These are phyloP conservation scores for Catunica adiposa DNA, from an alignment of 2,329 filamentous ascomycete genomes.

Conservation along the genomic window DNA sequence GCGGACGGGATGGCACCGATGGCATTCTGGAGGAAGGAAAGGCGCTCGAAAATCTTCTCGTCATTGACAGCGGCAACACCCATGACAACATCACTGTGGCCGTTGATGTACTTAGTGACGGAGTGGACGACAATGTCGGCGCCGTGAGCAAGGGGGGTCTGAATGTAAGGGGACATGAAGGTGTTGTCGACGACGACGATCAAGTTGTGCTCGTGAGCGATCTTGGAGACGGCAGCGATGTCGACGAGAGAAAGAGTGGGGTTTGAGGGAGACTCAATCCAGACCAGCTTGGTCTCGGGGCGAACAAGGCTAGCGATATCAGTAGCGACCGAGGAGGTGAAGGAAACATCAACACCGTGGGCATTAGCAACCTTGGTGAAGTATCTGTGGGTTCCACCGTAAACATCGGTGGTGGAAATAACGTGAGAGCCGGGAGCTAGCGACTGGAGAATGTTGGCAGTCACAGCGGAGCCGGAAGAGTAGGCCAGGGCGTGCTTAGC, in stretches of 20 bases:
- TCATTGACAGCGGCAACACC: conserved; percentile 92
- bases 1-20: conserved; percentile 87
- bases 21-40: conserved; percentile 90
- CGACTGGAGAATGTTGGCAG: conserved; percentile 82
- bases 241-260: conserved; percentile 87
- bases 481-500: conserved; percentile 88
- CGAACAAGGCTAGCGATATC: conserved; percentile 75
- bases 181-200: conserved; percentile 99
- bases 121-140: conserved; percentile 94
- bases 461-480: conserved; percentile 84
- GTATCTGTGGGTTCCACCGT: conserved; percentile 94
- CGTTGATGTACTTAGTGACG: conserved; percentile 98
- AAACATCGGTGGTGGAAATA: conserved; percentile 91
- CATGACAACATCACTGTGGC: conserved; percentile 94
- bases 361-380: conserved; percentile 95
- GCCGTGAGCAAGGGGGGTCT: conserved; percentile 88
- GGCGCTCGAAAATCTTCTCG: conserved; percentile 55
- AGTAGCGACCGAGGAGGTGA: conserved; percentile 80
- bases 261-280: conserved; percentile 94
- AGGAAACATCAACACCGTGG: conserved; percentile 86
- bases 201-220: conserved; percentile 76
- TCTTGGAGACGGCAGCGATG: conserved; percentile 66
- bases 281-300: conserved; percentile 79
- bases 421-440: conserved; percentile 84
- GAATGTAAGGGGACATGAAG: conserved; percentile 88